Base-by-base conservation (phyloP, 1,139 yeast genomes). In the Pneumocystis murina region DNA sequence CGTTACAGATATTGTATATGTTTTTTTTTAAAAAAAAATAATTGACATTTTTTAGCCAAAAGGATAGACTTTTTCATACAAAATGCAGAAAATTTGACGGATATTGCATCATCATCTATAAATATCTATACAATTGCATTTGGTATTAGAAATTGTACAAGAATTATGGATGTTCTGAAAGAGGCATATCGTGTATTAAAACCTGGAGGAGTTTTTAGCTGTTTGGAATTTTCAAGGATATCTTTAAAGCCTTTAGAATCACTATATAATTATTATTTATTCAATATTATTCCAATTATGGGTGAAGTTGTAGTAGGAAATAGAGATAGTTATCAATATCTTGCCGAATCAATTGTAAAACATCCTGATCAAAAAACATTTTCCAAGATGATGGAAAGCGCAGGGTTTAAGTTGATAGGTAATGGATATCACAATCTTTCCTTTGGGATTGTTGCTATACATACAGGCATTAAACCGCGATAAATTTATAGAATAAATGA, bases 151-250 rank as follows among this genome's bases (percentile, higher is more conserved):
- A 92, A 92, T 75, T 94, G 94, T 74, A 92, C 99, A 66, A 81
- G 92, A 72, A 85, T 92, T 69, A 97, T 91, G 76, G 90, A 89
- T 10, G 98, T 97, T 39, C 81, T 92, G 70, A 81, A 87, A 70
- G 87, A 97, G 35, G 98, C 98, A 43, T 87, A 91, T 77, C 82
- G 99, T 70, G 95, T 91, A 39, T 81, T 92, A 72, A 88, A 86
- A 75, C 98, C 97, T n/a, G 98, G 99, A 72, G 99, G 99, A 71
- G 88, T 94, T 62, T 94, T 92, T 74, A 96, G 96, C 55, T 91
- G 97, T 75, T 80, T 92, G 67, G 99, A 92, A 75, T 92, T 92
- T 72, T 86, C 95, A 66, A 92, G 90, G 73, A 97, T 94, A 66
- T 87, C 87, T 65, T 87, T 89, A 73, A 84, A 88, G 36, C 72